Base-by-base conservation (phyloP, 139 green algal genomes). In the Tetraselmis chui region DNA sequence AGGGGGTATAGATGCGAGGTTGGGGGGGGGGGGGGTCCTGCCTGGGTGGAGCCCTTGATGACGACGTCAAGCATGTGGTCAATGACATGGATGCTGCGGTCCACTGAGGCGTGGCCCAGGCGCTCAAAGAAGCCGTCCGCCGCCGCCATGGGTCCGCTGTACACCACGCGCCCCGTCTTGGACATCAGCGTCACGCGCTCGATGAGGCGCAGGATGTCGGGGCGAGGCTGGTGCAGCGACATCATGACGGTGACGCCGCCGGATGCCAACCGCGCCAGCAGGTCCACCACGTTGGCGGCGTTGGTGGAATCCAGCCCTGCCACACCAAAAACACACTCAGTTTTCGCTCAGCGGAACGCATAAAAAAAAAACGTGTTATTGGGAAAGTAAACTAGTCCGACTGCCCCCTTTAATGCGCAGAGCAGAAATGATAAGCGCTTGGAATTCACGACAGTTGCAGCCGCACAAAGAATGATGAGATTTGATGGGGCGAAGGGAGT, bases 241-340 rank as follows among this genome's bases (percentile, higher is more conserved):
- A 94, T 83, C 32, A 92, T 32, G 29, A 91, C 81, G 30, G 87
- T 92, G 28, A 92, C 88, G 26, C 89, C 89, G 58, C 31, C 23
- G 1, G n/a, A 30, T 1, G 83, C 81, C 79, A 93, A 85, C 22
- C 30, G 78, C 30, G 84, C 82, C 77, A 94, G 86, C 59, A 94
- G 89, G 86, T 92, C 91, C 59, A 94, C 87, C 85, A 95, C 88
- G 30, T 89, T 83, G 11, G 90, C 84, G 0, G 91, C 90, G 81
- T 91, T 93, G 80, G 86, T 94, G 77, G 76, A 84, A 83, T 93
- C 90, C 59, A 93, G 80, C 1, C 90, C 90, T 81, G 83, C n/a
- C 32, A 11, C 31, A 80, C 1, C 29, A 2, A 26, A 31, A 24
- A 30, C 29, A 1, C 30, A 5, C 24, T 83, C 85, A 0, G 58